These are phyloP conservation scores for Saccharum hybrid DNA, from an alignment of 202 grass and related monocot genomes.

Conservation along the genomic window DNA sequence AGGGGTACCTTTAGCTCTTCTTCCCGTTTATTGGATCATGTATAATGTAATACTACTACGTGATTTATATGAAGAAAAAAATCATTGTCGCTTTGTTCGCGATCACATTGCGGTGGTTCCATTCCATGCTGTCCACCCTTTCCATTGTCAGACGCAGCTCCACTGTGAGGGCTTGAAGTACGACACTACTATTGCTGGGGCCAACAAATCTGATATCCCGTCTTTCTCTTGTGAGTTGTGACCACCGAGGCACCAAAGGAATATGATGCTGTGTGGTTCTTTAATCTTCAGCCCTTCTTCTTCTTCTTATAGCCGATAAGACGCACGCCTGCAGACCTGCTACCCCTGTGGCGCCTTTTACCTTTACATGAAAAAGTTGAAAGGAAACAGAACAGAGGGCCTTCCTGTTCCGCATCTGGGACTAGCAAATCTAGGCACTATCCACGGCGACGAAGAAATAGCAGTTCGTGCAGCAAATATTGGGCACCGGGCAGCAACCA, in stretches of 20 bases:
- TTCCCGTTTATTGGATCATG: not conserved
- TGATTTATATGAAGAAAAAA: constrained; percentile 27
- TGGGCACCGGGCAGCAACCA: too few relatives aligned
- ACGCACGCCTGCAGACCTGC: too few relatives aligned
- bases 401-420: too few relatives aligned
- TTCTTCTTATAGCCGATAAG: not conserved
- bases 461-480: too few relatives aligned
- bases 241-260: not conserved
- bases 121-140: not conserved
- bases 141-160: constrained; percentile 3
- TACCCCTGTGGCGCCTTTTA: too few relatives aligned
- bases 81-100: not conserved
- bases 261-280: constrained; percentile 19
- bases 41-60: not conserved
- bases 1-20: not conserved
- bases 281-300: constrained; percentile 24
- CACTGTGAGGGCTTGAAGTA: too few relatives aligned
- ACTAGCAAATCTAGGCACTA: too few relatives aligned
- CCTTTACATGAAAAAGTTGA: too few relatives aligned
- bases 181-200: too few relatives aligned
- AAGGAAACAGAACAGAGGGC: too few relatives aligned
- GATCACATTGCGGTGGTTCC: not conserved
- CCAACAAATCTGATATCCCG: too few relatives aligned
- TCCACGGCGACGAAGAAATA: too few relatives aligned
- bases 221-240: constrained; percentile 3